Conservation (phyloP, 306 rosid species). For the Prinsepia uniflora region DNA sequence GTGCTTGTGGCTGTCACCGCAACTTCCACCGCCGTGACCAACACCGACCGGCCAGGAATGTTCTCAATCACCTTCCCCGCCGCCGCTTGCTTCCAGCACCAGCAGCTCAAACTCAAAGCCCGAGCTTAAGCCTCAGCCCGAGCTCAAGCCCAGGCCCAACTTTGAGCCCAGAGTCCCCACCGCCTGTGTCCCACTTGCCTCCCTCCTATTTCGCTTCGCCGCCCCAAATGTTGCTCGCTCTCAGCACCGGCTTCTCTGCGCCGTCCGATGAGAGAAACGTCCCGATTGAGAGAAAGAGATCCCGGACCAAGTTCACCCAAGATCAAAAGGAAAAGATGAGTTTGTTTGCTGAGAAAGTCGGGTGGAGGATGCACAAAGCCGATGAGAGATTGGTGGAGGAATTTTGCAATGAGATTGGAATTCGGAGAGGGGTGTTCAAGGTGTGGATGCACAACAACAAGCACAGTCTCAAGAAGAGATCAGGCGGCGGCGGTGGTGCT, state of each 20-base stretch:
- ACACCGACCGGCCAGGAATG: constrained; percentile 23
- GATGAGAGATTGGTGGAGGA: constrained; percentile 54
- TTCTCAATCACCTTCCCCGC: constrained; percentile 11
- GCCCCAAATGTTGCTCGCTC: constrained; percentile 61
- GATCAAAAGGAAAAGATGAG: constrained; percentile 87
- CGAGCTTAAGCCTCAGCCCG: constrained; percentile 47
- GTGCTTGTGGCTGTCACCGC: constrained; percentile 94
- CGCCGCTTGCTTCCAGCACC: constrained; percentile 25
- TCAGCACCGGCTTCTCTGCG: constrained; percentile 37
- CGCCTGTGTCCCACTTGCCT: constrained; percentile 70
- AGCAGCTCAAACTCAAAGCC: constrained; percentile 27
- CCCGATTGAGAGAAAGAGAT: constrained; percentile 48
- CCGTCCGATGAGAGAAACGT: constrained; percentile 33
- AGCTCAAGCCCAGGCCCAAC: constrained; percentile 49
- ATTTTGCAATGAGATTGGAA: constrained; percentile 68
- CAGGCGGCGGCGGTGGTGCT: background rate
- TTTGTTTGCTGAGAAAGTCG: constrained; percentile 59
- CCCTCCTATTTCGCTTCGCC: constrained; percentile 56
- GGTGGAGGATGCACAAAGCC: constrained; percentile 71
- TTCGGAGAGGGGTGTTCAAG: constrained; percentile 62
- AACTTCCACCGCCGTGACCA: constrained; percentile 86
- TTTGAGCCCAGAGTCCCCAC: constrained; percentile 66
- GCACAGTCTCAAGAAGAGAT: constrained; percentile 43
- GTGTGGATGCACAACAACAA: constrained; percentile 98
- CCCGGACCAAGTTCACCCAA: constrained; percentile 72